phyloP scores from a whole-genome alignment of 129 eudicot genomes.

The Smallanthus sonchifolius region DNA sequence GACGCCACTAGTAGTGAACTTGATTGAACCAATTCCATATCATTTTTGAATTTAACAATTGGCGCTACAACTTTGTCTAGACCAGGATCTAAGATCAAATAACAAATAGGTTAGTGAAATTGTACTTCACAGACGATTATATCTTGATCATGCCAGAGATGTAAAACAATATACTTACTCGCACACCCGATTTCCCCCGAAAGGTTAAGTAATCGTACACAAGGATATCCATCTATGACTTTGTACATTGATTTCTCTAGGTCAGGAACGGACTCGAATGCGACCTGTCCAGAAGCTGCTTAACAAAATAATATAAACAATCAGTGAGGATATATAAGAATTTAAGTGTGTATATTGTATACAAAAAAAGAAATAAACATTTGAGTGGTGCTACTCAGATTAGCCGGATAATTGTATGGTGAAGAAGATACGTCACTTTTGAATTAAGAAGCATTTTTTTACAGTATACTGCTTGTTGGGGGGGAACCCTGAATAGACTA shows the following conservation, averaged over 20 bases:
- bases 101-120: background rate
- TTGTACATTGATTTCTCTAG: conserved; percentile 87
- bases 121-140: background rate
- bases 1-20: conserved; percentile 63
- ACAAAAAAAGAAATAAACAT: background rate
- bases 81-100: conserved; percentile 66
- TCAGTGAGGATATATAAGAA: background rate
- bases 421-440: background rate
- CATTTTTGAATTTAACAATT: conserved; percentile 44
- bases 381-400: background rate
- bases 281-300: conserved; percentile 52
- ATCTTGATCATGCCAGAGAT: conserved; percentile 9
- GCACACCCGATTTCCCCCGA: conserved; percentile 97
- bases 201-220: conserved; percentile 87
- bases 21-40: conserved; percentile 34
- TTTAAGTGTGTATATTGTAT: background rate
- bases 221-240: conserved; percentile 81
- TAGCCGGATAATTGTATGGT: background rate
- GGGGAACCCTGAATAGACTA: background rate
- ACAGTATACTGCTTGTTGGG: background rate
- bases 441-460: background rate
- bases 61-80: conserved; percentile 88
- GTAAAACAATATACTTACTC: conserved; percentile 47
- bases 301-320: background rate
- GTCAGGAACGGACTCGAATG: conserved; percentile 90